Percentiles rank a stretch among this genome's conserved stretches.
phyloP scores from a whole-genome alignment of 179 eudicot species.

The Nepenthes alata region DNA sequence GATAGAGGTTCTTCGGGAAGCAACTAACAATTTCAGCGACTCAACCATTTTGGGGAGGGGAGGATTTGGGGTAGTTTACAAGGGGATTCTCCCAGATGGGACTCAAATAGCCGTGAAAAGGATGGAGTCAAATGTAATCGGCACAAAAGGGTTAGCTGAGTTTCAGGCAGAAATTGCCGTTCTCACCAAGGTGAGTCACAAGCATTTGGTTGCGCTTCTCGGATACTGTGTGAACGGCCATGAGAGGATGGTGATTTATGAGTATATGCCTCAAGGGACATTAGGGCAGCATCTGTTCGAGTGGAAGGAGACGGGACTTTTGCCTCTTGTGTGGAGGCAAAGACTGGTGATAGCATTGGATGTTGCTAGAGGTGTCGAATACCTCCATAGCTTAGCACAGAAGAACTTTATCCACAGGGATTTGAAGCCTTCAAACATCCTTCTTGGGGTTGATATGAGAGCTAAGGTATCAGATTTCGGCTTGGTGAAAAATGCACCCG shows the following conservation, averaged over 20 bases:
- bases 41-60: constrained; percentile 26
- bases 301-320: constrained; percentile 7
- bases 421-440: constrained; percentile 28
- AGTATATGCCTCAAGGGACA: constrained; percentile 38
- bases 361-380: constrained; percentile 38
- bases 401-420: constrained; percentile 36
- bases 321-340: constrained; percentile 29
- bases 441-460: constrained; percentile 32
- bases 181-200: constrained; percentile 30
- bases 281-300: constrained; percentile 24
- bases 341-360: constrained; percentile 33
- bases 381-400: constrained; percentile 39
- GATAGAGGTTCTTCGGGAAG: constrained; percentile 20
- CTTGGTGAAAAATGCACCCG: constrained; percentile 29
- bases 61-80: constrained; percentile 34
- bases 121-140: constrained; percentile 20
- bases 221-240: constrained; percentile 23
- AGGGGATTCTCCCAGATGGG: constrained; percentile 25
- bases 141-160: constrained; percentile 19
- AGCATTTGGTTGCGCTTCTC: constrained; percentile 27
- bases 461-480: constrained; percentile 38
- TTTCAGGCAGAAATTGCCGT: constrained; percentile 33
- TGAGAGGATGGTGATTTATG: constrained; percentile 31
- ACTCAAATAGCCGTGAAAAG: constrained; percentile 28
- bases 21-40: constrained; percentile 17